Conservation (phyloP, 305 asterid genomes). For the Striga hermonthica region DNA sequence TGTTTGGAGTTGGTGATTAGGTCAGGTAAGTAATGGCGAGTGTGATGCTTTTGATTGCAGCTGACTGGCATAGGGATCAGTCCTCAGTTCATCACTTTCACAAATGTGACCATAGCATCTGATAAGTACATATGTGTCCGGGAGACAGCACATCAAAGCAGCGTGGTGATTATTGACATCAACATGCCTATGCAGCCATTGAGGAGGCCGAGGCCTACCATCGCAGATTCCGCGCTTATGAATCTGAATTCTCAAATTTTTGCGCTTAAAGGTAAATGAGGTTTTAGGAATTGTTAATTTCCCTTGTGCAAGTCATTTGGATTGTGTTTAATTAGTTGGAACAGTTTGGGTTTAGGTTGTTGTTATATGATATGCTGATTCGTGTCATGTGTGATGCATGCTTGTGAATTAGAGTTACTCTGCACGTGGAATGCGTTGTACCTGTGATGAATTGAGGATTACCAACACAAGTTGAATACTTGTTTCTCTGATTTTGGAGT, state of each 20-base stretch:
- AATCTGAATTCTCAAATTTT: constrained; percentile 83
- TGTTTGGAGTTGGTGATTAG: constrained; percentile 32
- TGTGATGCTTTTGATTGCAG: constrained; percentile 57
- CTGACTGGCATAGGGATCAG: constrained; percentile 93
- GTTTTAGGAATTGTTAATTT: not conserved
- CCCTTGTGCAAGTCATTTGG: constrained; percentile 10
- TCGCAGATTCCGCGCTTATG: constrained; percentile 99
- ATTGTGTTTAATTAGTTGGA: constrained; percentile 6
- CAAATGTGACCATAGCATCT: constrained; percentile 98
- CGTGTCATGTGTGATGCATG: constrained; percentile 3
- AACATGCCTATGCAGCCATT: constrained; percentile 92
- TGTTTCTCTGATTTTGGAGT: constrained; percentile 9
- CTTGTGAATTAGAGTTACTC: not conserved
- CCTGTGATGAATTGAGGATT: constrained; percentile 20
- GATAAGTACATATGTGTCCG: constrained; percentile 94
- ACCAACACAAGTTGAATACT: constrained; percentile 18
- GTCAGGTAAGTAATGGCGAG: constrained; percentile 9
- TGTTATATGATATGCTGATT: not conserved
- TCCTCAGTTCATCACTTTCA: constrained; percentile 91
- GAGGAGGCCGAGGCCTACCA: constrained; percentile 98
- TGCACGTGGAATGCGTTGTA: not conserved
- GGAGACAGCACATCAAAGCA: constrained; percentile 91
- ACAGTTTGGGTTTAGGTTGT: constrained; percentile 12
- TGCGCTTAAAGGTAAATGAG: constrained; percentile 72
- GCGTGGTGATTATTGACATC: constrained; percentile 94